These are phyloP conservation scores for Tylopilus balloui DNA, from an alignment of 768 basidiomycete genomes.

Conservation along the genomic window DNA sequence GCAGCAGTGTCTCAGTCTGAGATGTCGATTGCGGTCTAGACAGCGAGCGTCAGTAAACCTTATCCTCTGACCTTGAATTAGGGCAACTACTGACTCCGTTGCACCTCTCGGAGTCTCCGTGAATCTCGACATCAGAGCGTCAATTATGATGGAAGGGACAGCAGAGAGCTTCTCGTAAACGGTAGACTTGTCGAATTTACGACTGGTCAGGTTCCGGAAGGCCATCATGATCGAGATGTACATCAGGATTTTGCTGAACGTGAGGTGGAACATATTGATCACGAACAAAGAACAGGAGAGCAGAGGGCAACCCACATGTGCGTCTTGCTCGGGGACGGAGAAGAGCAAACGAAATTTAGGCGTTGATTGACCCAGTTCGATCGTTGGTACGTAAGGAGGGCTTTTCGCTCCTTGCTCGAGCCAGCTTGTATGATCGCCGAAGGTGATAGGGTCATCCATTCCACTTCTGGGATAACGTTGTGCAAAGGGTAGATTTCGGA, in stretches of 20 bases:
- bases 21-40: slow-evolving; percentile 53
- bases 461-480: slow-evolving; percentile 72
- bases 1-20: slow-evolving; percentile 62
- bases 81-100: slow-evolving; percentile 44
- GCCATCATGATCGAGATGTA: slow-evolving; percentile 82
- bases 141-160: slow-evolving; percentile 62
- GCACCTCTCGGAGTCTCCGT: slow-evolving; percentile 70
- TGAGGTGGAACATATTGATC: neutral
- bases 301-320: slow-evolving; percentile 46
- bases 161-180: slow-evolving; percentile 52
- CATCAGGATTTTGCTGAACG: slow-evolving; percentile 61
- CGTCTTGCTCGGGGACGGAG: slow-evolving; percentile 51
- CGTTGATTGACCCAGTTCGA: slow-evolving; percentile 74
- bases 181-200: slow-evolving; percentile 45
- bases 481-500: slow-evolving; percentile 72
- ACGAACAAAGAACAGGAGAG: neutral
- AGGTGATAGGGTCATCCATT: slow-evolving; percentile 69
- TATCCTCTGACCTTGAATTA: no score
- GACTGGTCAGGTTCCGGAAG: slow-evolving; percentile 48
- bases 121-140: slow-evolving; percentile 74
- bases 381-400: slow-evolving; percentile 55
- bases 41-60: neutral
- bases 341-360: slow-evolving; percentile 38
- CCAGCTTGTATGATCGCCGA: slow-evolving; percentile 50
- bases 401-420: slow-evolving; percentile 44